Conservation (phyloP, 305 asterid species). For the Salvia sclarea region DNA sequence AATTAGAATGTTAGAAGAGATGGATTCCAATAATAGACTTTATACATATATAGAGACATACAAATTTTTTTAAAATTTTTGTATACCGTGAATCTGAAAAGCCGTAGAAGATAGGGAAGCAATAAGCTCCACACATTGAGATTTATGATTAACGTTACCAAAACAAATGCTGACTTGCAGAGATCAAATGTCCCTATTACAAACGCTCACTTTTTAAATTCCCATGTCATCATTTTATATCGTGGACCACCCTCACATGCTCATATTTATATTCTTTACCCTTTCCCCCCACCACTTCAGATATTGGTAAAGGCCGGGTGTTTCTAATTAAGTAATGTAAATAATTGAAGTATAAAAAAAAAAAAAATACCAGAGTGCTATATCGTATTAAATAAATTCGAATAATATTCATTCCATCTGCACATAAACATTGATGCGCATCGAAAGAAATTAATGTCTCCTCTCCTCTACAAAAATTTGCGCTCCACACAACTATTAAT, state of each 20-base stretch:
- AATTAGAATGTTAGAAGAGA: no score
- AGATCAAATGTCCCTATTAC: constrained; percentile 36
- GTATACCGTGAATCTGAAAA: not conserved
- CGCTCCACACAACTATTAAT: no score
- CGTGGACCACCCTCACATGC: constrained; percentile 36
- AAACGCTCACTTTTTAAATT: constrained; percentile 5
- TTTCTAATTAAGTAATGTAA: no score
- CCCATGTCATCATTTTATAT: not conserved
- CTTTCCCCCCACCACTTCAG: not conserved
- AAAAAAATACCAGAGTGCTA: no score
- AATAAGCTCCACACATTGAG: constrained; percentile 43
- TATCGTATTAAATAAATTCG: no score
- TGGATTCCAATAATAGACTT: not conserved
- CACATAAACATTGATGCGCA: no score
- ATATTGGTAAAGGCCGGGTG: not conserved
- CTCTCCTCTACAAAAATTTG: no score
- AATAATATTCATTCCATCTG: no score
- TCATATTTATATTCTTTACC: constrained; percentile 1
- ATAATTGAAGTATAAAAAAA: not conserved
- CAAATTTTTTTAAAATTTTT: no score
- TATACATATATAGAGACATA: not conserved
- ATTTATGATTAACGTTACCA: constrained; percentile 19
- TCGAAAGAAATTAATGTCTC: no score
- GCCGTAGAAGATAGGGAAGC: constrained; percentile 50
- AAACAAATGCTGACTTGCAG: constrained; percentile 29